Evolutionary conservation across 1,284 basidiomycete species (phyloP).

Genomic region (Ceratobasidium sp.): DNA sequence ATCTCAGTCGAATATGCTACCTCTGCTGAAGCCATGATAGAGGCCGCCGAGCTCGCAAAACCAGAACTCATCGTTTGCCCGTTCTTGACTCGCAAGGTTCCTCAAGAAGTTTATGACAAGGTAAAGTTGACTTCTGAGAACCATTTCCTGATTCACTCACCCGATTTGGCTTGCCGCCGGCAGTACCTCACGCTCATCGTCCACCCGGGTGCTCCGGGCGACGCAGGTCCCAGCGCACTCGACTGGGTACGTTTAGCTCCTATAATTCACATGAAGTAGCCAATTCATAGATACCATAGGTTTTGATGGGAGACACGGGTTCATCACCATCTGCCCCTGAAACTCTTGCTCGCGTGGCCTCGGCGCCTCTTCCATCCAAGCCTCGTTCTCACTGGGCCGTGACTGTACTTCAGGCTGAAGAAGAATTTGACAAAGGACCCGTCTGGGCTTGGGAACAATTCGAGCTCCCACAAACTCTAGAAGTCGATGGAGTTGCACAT

Average conservation of each 20-base stretch:
- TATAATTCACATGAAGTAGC: neutral
- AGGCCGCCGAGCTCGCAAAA: slow-evolving; percentile 50
- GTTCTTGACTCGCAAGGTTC: slow-evolving; percentile 55
- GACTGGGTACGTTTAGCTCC: slow-evolving; percentile 50
- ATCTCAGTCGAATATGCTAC: slow-evolving; percentile 53
- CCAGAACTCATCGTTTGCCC: slow-evolving; percentile 55
- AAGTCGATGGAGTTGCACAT: slow-evolving; percentile 6
- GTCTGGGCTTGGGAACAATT: slow-evolving; percentile 58
- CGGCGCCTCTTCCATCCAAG: slow-evolving; percentile 41
- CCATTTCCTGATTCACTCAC: neutral
- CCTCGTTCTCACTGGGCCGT: slow-evolving; percentile 53
- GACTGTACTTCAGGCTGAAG: slow-evolving; percentile 54
- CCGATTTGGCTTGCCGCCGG: neutral
- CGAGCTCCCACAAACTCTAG: slow-evolving; percentile 47
- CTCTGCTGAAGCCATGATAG: slow-evolving; percentile 52
- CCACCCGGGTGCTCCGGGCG: slow-evolving; percentile 56
- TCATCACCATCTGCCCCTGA: slow-evolving; percentile 47
- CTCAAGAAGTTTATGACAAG: slow-evolving; percentile 51
- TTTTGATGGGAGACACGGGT: slow-evolving; percentile 54
- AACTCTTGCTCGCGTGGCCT: slow-evolving; percentile 49
- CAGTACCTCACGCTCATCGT: slow-evolving; percentile 55
- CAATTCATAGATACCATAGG: neutral
- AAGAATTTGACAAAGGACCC: slow-evolving; percentile 54
- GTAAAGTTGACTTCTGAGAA: slow-evolving; percentile 41
- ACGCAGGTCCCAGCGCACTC: slow-evolving; percentile 55